phyloP scores from a whole-genome alignment of 139 green algal genomes.

The Chlorokybus atmophyticus region DNA sequence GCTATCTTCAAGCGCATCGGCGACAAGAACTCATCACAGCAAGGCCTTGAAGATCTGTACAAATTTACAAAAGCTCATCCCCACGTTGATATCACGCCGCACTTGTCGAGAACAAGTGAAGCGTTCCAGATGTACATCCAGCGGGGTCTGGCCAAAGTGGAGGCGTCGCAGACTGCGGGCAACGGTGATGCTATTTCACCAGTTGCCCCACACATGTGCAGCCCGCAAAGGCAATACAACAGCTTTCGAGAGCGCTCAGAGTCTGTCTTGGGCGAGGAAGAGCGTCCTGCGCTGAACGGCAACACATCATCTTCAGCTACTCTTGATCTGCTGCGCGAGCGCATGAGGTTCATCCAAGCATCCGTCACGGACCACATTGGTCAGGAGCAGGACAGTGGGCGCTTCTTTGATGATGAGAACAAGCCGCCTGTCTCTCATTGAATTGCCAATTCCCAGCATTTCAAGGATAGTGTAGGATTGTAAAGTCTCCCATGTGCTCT shows the following conservation, averaged over 20 bases:
- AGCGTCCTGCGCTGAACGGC: background rate
- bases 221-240: background rate
- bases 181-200: too few relatives aligned
- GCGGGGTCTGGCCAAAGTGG: conserved; percentile 23
- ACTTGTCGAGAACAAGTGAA: conserved; percentile 30
- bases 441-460: too few relatives aligned
- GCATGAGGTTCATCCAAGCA: background rate
- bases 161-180: too few relatives aligned
- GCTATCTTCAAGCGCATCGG: conserved; percentile 62
- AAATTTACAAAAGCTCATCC: conserved; percentile 39
- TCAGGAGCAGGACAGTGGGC: too few relatives aligned
- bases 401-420: too few relatives aligned
- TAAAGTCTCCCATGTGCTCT: too few relatives aligned
- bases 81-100: conserved; percentile 28
- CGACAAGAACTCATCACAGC: conserved; percentile 37
- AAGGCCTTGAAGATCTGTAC: conserved; percentile 50
- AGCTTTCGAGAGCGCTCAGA: background rate
- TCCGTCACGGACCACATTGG: too few relatives aligned
- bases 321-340: background rate
- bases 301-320: background rate
- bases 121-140: conserved; percentile 41
- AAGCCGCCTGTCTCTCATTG: too few relatives aligned
- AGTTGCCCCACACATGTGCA: background rate
- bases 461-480: too few relatives aligned
- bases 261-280: background rate